phyloP scores from a whole-genome alignment of 2,329 filamentous ascomycete species.

The Talaromyces sp. region DNA sequence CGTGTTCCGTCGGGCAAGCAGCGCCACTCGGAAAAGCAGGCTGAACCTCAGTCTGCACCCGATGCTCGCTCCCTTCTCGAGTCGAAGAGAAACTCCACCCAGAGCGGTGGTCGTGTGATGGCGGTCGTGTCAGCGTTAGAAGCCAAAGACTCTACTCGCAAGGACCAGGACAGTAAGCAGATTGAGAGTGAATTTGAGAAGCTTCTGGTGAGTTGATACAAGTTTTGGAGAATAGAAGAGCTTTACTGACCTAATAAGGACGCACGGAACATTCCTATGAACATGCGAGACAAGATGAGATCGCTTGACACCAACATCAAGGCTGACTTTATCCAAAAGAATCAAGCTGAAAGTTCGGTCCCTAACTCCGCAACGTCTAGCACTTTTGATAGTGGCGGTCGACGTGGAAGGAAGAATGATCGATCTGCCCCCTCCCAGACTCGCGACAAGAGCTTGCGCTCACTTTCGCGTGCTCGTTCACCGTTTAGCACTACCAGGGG shows the following conservation, averaged over 20 bases:
- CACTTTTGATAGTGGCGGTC: conserved; percentile 27
- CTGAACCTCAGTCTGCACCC: conserved; percentile 31
- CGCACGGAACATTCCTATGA: conserved; percentile 86
- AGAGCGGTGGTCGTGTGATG: conserved; percentile 57
- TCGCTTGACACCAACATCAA: conserved; percentile 86
- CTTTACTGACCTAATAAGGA: conserved; percentile 56
- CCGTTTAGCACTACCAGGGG: conserved; percentile 70
- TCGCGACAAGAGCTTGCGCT: conserved; percentile 47
- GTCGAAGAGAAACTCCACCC: conserved; percentile 30
- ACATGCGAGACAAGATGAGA: conserved; percentile 93
- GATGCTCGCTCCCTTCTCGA: conserved; percentile 33
- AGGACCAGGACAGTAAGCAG: conserved; percentile 50
- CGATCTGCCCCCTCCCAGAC: conserved; percentile 34
- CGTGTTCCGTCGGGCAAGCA: conserved; percentile 27
- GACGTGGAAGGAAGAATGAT: conserved; percentile 42
- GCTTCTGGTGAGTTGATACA: conserved; percentile 54
- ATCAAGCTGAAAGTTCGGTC: conserved; percentile 65
- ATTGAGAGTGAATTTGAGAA: conserved; percentile 63
- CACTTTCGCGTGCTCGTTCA: conserved; percentile 64
- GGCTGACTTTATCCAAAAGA: conserved; percentile 88
- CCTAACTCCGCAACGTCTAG: conserved; percentile 32
- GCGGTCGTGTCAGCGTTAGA: conserved; percentile 63
- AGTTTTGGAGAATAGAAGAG: conserved; percentile 52
- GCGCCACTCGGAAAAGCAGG: conserved; percentile 18
- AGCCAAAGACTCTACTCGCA: conserved; percentile 49